Percentiles rank a stretch among this genome's conserved stretches.
Conservation (phyloP, 2,329 filamentous ascomycete genomes). For the Pseudogymnoascus sp. region DNA sequence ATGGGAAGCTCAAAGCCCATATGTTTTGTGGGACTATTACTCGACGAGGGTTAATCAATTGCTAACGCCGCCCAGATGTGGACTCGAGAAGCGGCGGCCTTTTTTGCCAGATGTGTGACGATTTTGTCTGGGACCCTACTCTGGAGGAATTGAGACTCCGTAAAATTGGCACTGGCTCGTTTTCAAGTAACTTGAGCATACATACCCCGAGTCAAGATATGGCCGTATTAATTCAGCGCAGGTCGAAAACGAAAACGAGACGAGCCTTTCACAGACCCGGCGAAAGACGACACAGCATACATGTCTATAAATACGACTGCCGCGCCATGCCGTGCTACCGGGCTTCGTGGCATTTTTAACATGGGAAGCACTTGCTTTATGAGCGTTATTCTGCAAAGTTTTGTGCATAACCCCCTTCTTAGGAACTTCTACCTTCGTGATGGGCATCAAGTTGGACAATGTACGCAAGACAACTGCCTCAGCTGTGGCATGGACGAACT, state of each 20-base stretch:
- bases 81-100: constrained; percentile 70
- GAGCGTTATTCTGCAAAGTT: constrained; percentile 88
- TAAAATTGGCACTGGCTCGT: constrained; percentile 61
- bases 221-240: constrained; percentile 25
- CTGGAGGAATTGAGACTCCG: constrained; percentile 68
- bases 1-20: constrained; percentile 64
- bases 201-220: not conserved
- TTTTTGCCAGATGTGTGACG: constrained; percentile 76
- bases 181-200: constrained; percentile 46
- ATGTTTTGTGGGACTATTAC: constrained; percentile 58
- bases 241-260: constrained; percentile 71
- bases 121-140: constrained; percentile 77
- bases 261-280: constrained; percentile 58
- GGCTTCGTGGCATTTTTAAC: constrained; percentile 89
- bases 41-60: not conserved
- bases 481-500: constrained; percentile 69
- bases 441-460: constrained; percentile 75
- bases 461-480: constrained; percentile 56
- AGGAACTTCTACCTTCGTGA: constrained; percentile 89
- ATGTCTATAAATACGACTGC: constrained; percentile 72
- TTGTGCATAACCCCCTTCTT: constrained; percentile 88
- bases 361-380: constrained; percentile 99
- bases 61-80: constrained; percentile 50
- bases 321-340: constrained; percentile 78
- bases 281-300: constrained; percentile 68